Evolutionary conservation across 495 filamentous ascomycete species (phyloP), one percentile per base, ranked within the genome.

Genomic region (Xylaria flabelliformis): DNA sequence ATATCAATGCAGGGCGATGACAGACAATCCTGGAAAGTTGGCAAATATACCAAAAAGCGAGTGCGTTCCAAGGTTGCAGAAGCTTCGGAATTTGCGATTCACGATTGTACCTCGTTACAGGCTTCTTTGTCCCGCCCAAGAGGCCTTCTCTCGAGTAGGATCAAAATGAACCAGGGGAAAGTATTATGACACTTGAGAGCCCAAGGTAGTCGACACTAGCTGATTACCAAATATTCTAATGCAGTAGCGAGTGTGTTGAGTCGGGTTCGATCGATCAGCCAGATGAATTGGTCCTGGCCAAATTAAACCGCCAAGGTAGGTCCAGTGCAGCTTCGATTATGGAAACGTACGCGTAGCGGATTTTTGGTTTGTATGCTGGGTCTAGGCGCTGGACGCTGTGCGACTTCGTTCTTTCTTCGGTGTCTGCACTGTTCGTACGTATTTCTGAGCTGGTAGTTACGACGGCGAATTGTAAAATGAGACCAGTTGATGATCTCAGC

Each of bases 1-100:
- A 41, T 64, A 64, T 36, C 59, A 48, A 55, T 71, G 69, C 48
- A 71, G 59, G 48, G 32, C 36, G n/a, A 53, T 64, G 59, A 32
- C 34, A 34, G 51, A 39, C 19, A 21, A 64, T 50, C 61, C 46
- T 53, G 62, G 69, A 46, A 41, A 19, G 21, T 71, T 64, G 69
- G 59, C 34, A 56, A n/a, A 46, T 64, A 64, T 55, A 64, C 69
- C 59, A 53, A 41, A 41, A 17, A 13, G 59, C 44, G 36, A 39
- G 46, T 24, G 68, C 46, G 42, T n/a, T 29, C 63, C 44, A 53
- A 53, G 59, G 13, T 64, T 24, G 48, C 34, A 48, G 61, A 34
- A 64, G 59, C 41, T 56, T 13, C 63, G 51, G 59, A 36, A 15
- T 36, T 42, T 62, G 24, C 46, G 41, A 2, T 64, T 63, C 13